Base-by-base conservation (phyloP, 345 rosid species). In the Aurinia saxatilis region DNA sequence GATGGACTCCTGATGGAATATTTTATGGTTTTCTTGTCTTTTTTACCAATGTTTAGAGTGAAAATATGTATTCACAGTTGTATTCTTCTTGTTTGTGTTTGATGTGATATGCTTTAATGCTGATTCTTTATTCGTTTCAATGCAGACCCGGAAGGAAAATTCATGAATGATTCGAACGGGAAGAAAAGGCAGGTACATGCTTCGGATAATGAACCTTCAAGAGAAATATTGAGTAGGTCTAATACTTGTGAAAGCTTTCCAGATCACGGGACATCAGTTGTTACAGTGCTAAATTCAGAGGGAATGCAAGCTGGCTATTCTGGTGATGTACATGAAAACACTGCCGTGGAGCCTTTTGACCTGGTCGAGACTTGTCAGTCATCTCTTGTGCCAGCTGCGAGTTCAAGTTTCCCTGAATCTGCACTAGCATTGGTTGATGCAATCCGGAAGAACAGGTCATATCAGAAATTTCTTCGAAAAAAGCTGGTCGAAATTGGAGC, bases 381-480 rank as follows among this genome's bases (percentile, higher is more conserved):
- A 53, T 71, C 84, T 29, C 60, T 48, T 49, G 13, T 58, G 66
- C 72, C 69, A 35, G 31, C 25, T 10, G 62, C 67, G 40, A 52
- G 65, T 53, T 74, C 87, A 34, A 82, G 73, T 66, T 89, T 85
- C 60, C 96, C 91, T 42, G 81, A 82, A 68, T 72, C 88, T 16
- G 97, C 90, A 17, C 85, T 74, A 62, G 53, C 76, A 50, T 80
- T 90, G 60, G 62, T 90, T 68, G 87, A 77, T 55, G 90, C 96
- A 17, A 81, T 93, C 66, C 81, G 81, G 78, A 90, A 40, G 85
- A 93, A 93, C 65, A 84, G 97, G 66, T 75, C 86, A 2, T 84
- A 75, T 48, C 99, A 93, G 81, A 90, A 71, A 77, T 81, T 87
- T 38, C 67, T 85, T 12, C 72, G 87, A 64, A 68, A 68, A 67